phyloP scores from a whole-genome alignment of 306 rosid species.

The Dicorynia guianensis region DNA sequence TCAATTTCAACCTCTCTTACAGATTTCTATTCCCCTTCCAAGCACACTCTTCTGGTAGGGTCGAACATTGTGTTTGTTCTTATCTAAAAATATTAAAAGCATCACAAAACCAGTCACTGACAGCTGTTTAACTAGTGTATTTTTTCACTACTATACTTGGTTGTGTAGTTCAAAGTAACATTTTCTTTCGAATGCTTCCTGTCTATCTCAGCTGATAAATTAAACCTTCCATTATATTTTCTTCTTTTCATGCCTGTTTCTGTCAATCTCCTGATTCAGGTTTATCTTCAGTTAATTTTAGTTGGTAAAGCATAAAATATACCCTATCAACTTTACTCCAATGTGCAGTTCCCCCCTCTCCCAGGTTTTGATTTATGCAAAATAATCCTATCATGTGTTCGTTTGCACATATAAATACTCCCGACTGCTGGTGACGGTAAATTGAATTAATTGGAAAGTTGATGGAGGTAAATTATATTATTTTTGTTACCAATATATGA shows the following conservation, averaged over 20 bases:
- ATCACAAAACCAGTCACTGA: background rate
- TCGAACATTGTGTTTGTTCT: background rate
- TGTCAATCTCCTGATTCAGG: background rate
- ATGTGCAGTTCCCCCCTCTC: no score
- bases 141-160: background rate
- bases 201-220: slow-evolving; percentile 9
- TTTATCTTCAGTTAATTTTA: background rate
- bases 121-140: background rate
- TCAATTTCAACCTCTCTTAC: no score
- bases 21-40: no score
- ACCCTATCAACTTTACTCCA: no score
- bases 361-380: no score
- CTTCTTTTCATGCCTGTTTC: background rate
- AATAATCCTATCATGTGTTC: no score
- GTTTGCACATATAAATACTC: no score
- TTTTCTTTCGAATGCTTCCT: background rate
- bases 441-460: no score
- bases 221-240: background rate
- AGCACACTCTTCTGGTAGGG: background rate
- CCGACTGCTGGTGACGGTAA: no score
- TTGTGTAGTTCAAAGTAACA: slow-evolving; percentile 7
- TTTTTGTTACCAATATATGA: no score
- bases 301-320: no score
- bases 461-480: no score
- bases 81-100: background rate